These are phyloP conservation scores for Nakazawaea wickerhamii DNA, from an alignment of 805 yeast species.

Conservation along the genomic window DNA sequence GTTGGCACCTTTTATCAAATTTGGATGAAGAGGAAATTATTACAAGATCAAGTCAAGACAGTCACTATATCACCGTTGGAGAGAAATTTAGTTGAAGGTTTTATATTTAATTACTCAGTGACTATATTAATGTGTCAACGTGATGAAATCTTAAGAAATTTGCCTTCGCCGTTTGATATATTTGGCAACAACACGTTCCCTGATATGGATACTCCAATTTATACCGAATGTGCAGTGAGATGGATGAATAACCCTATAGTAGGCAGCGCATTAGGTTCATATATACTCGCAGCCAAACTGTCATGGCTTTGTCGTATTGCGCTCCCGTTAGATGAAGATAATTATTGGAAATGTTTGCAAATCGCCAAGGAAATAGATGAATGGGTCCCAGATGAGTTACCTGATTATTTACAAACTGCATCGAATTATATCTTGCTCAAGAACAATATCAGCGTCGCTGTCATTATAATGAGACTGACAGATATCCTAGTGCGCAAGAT, in stretches of 20 bases:
- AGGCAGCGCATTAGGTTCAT: constrained; percentile 32
- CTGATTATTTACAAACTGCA: not conserved
- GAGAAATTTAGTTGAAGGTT: constrained; percentile 38
- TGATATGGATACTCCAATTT: constrained; percentile 9
- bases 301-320: constrained; percentile 24
- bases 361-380: constrained; percentile 1
- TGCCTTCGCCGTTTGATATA: constrained; percentile 37
- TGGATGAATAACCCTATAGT: constrained; percentile 40
- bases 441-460: constrained; percentile 11
- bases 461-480: constrained; percentile 6
- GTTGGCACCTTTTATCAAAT: constrained; percentile 30
- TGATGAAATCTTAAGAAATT: constrained; percentile 18
- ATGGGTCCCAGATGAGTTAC: constrained; percentile 3
- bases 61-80: no score
- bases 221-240: constrained; percentile 23
- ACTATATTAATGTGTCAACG: constrained; percentile 31
- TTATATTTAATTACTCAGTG: constrained; percentile 36
- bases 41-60: constrained; percentile 15
- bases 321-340: constrained; percentile 15
- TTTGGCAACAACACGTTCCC: constrained; percentile 18
- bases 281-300: constrained; percentile 30
- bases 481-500: constrained; percentile 10
- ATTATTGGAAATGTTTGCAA: constrained; percentile 2
- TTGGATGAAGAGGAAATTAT: constrained; percentile 22
- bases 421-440: constrained; percentile 8